Base-by-base conservation (phyloP, 2,329 filamentous ascomycete species). In the Didymella keratinophila region DNA sequence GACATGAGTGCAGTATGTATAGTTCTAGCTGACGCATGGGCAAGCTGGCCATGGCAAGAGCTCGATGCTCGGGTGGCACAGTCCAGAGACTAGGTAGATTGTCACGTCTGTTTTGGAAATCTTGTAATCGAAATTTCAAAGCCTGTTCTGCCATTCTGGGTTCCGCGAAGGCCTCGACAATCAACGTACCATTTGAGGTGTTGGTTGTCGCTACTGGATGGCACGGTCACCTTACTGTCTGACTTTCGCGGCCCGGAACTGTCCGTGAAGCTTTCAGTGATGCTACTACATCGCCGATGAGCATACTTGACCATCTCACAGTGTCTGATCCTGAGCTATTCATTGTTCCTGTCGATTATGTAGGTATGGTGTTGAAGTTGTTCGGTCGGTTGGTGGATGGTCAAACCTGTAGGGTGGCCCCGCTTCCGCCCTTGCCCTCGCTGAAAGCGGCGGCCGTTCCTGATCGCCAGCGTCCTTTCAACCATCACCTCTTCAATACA, bases 341-440 rank as follows among this genome's bases (percentile, higher is more conserved):
- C n/a, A n/a, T 23, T 9, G 25, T 36, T 30, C n/a, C 14, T 10
- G 14, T 28, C n/a, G n/a, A 10, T 6, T 41, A n/a, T 12, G 30
- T 41, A n/a, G 8, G 30, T 20, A 41, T 42, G 32, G 36, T 52
- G 49, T 18, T 58, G 41, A 32, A 30, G 48, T 7, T 34, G 12
- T 30, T 11, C 18, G 14, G 36, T 11, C 18, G 14, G 36, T 28
- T 23, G 21, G 14, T 30, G 16, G 2, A 41, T 47, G 14, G 48
- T 56, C 56, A 58, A 61, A 57, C 61, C 37, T 61, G 63, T 64
- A 60, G 53, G 21, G 36, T 20, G 44, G 30, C 39, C 27, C 39
- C 39, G 20, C 36, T 46, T 14, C 10, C 27, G 55, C 60, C 62
- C 58, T 52, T 52, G 41, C 41, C 18, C 27, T 10, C 20, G 45